A percentile compares a stretch with the other conserved stretches of the same genome.
These are phyloP conservation scores for Pseudohyphozyma bogoriensis DNA, from an alignment of 768 basidiomycete genomes.

Conservation along the genomic window DNA sequence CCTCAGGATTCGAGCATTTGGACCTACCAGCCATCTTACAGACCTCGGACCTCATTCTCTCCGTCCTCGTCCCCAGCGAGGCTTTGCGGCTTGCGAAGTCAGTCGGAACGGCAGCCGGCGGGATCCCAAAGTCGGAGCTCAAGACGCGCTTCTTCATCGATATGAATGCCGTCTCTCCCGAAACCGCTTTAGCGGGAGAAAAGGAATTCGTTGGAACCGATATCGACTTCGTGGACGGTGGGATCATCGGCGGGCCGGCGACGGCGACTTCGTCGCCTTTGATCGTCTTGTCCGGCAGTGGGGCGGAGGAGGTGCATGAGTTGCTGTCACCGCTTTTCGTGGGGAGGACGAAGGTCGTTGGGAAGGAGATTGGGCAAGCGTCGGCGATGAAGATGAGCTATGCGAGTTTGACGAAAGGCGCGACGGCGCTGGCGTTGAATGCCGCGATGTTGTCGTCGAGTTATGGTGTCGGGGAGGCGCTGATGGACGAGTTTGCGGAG, in stretches of 20 bases:
- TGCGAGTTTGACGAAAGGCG: not conserved
- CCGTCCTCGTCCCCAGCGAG: not conserved
- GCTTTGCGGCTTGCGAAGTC: not conserved
- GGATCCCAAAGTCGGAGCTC: not conserved
- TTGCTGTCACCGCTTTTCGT: not conserved
- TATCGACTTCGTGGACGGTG: not conserved
- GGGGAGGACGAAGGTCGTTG: not conserved
- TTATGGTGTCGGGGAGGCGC: not conserved
- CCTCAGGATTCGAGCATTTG: not conserved
- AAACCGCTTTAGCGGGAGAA: too few relatives aligned
- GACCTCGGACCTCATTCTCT: not conserved
- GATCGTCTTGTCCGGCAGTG: not conserved
- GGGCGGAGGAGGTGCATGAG: not conserved
- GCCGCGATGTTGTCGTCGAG: not conserved
- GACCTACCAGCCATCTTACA: not conserved
- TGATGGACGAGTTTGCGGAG: not conserved
- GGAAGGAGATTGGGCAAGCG: not conserved
- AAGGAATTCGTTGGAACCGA: not conserved
- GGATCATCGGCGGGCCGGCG: conserved; percentile 3
- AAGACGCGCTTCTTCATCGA: conserved; percentile 1
- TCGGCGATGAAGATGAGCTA: not conserved
- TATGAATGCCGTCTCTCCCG: not conserved
- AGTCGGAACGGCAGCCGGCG: not conserved
- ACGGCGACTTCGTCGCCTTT: not conserved
- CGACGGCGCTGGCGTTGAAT: not conserved